Evolutionary conservation across 139 green algal species (phyloP).

Genomic region (Micromonas pusilla): DNA sequence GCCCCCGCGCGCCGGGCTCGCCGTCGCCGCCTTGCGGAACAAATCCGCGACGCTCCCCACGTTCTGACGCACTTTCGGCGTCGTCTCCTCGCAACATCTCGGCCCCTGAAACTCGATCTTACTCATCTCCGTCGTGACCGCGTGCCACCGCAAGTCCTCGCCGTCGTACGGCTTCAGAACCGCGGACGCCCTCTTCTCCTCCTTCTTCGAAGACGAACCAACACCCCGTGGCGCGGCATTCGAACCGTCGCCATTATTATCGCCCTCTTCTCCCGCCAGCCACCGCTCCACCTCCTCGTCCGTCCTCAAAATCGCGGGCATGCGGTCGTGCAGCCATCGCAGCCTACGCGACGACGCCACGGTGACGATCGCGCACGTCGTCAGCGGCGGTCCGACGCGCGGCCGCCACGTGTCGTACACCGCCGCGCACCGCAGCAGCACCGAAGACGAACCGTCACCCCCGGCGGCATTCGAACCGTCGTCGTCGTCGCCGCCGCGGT

Average conservation of each 20-base stretch:
- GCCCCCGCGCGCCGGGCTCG: no score
- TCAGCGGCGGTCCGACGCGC: constrained; percentile 27
- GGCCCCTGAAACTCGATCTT: background rate
- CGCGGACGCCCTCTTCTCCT: background rate
- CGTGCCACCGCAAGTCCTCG: background rate
- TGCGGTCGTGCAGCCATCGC: constrained; percentile 66
- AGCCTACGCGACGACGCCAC: constrained; percentile 6
- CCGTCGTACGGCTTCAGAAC: background rate
- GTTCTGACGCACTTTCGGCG: background rate
- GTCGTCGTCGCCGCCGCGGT: background rate
- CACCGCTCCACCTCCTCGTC: constrained; percentile 38
- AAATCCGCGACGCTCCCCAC: background rate
- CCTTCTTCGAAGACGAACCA: no score
- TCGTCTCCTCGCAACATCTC: background rate
- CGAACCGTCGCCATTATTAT: no score
- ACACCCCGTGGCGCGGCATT: no score
- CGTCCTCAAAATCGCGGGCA: constrained; percentile 62
- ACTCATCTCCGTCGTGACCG: background rate
- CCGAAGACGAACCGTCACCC: no score
- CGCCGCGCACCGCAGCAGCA: constrained; percentile 55
- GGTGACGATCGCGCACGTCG: constrained; percentile 57
- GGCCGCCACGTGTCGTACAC: constrained; percentile 51
- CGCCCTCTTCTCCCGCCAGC: constrained; percentile 38
- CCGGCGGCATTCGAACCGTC: no score
- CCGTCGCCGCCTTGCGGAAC: background rate